Percentiles rank a stretch among this genome's conserved stretches.
Conservation (phyloP, 495 filamentous ascomycete species). For the Talaromyces stipitatus region DNA sequence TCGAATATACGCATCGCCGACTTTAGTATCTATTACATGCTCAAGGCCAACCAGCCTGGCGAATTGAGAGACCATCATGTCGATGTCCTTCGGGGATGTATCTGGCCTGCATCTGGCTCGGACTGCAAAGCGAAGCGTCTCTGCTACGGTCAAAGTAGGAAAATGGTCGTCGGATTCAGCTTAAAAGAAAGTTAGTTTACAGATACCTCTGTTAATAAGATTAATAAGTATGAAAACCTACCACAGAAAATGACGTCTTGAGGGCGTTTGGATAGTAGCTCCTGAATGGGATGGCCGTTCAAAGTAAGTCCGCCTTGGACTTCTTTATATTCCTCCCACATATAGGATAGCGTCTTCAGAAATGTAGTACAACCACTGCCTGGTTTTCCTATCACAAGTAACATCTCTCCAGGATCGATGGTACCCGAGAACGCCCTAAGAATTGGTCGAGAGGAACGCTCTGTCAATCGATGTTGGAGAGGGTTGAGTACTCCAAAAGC, state of each 20-base stretch:
- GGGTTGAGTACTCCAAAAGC: not conserved
- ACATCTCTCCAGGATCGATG: constrained; percentile 68
- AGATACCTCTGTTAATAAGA: constrained; percentile 48
- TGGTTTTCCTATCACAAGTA: constrained; percentile 70
- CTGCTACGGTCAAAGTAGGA: constrained; percentile 56
- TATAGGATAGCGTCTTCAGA: constrained; percentile 62
- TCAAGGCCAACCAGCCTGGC: constrained; percentile 51
- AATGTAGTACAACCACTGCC: constrained; percentile 67
- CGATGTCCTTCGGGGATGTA: constrained; percentile 28
- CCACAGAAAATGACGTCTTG: not conserved
- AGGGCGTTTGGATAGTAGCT: constrained; percentile 28
- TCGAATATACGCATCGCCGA: constrained; percentile 76
- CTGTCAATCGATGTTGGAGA: not conserved
- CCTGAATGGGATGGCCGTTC: constrained; percentile 61
- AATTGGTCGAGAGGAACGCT: constrained; percentile 27
- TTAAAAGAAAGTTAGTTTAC: constrained; percentile 57
- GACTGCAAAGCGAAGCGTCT: constrained; percentile 57
- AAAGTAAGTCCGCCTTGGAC: constrained; percentile 55
- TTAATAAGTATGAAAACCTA: not conserved
- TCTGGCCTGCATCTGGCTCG: constrained; percentile 43
- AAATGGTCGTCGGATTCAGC: constrained; percentile 61
- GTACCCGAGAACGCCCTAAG: constrained; percentile 65
- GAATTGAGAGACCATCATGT: constrained; percentile 42
- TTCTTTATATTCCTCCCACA: constrained; percentile 66
- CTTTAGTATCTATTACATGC: constrained; percentile 44